Base-by-base conservation (phyloP, 2,329 filamentous ascomycete species). In the Fusarium oxysporum region DNA sequence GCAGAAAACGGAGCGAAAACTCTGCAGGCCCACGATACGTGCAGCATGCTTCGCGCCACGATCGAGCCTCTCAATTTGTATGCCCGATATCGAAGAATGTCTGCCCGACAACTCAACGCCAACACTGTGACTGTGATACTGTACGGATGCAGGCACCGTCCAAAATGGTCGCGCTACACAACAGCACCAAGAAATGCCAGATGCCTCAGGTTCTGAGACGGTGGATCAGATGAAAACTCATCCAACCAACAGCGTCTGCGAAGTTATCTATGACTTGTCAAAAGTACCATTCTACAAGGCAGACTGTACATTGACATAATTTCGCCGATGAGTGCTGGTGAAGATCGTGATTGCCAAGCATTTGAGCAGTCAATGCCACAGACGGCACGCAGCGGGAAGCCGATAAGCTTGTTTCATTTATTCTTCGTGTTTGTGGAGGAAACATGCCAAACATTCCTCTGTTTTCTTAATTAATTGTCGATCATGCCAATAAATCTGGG, bases 1-100 rank as follows among this genome's bases (percentile, higher is more conserved):
- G 40, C 30, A 59, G 60, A 68, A 71, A 61, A 70, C 57, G 70
- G 67, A 71, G 44, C 44, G 64, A 76, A 76, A 76, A 76, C 72
- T 76, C 74, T 76, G 74, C 69, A 58, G 60, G 45, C 59, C 55
- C 51, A 53, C 66, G 57, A 67, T 58, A 44, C 43, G 25, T 62
- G 64, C 64, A 68, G 48, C 43, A 68, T 55, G 47, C 33, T 68
- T 69, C 68, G 41, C 65, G 70, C 70, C 70, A 67, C 70, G 30
- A 63, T 63, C 48, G 25, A 63, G 44, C 21, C 30, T 40, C 56
- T 38, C 38, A 21, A 23, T 37, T 19, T 48, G 28, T 35, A 33
- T 60, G 58, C 56, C 56, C 53, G 45, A 48, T 28, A 38, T 25
- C 21, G 1, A 16, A 4, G 40, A 50, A 57, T 70, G 47, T 55